Evolutionary conservation across 2,329 filamentous ascomycete genomes (phyloP), one percentile per base, ranked within the genome.

Genomic region (Davidsoniella virescens): DNA sequence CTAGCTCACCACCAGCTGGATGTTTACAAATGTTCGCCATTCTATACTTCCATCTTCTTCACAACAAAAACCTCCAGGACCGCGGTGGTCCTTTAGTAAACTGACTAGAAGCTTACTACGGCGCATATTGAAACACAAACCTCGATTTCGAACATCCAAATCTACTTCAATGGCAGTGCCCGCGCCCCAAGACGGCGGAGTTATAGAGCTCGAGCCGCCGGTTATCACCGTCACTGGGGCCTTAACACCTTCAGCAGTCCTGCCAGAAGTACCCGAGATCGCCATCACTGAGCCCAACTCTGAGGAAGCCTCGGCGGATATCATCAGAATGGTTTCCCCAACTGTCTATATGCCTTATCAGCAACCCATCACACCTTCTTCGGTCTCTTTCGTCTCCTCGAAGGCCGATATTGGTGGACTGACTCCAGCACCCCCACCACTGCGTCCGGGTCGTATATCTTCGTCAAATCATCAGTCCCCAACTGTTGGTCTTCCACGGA

Each of bases 401-500:
- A 33, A 33, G 9, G 5, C 29, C 10, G 29, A 33, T 33, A 12
- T 33, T 33, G 29, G 29, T 12, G 29, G 29, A 4, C 38, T 49
- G 2, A 41, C 40, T 8, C 47, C 47, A 5, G 47, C 38, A n/a
- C 29, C 29, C 12, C 23, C 47, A 18, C 47, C 38, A 33, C 41
- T 43, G 36, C 40, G 38, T 23, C 20, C 18, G 5, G 37, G 47
- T 2, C 38, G 47, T 5, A 23, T 47, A 2, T 23, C 37, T 18
- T 49, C 42, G 40, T 50, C 8, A 33, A 36, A 23, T 16, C 47
- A 49, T 16, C 40, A 26, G 16, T 23, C 41, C 16, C 46, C 46
- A 20, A 50, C 41, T n/a, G 33, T 52, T 40, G 82, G 82, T 14
- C 67, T 94, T 37, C 85, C 87, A 38, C 76, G 86, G 45, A 70